Evolutionary conservation across 345 rosid genomes (phyloP), one percentile per base, ranked within the genome.

Genomic region (Hibiscus mutabilis): DNA sequence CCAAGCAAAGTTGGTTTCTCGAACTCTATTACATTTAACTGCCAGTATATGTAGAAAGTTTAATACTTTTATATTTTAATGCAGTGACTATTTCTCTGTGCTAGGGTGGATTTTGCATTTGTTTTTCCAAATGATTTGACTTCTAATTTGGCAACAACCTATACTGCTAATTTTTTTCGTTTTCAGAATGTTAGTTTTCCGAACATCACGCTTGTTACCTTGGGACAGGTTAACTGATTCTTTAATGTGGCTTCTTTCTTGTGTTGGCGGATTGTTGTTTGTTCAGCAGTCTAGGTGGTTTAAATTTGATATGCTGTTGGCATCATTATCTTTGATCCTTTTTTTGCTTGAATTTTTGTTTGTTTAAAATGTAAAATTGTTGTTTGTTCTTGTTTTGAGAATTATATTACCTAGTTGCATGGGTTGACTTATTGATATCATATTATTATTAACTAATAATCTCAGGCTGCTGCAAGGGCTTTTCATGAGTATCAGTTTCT

Each of bases 401-500:
- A 37, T 37, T 37, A 8, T 37, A 37, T 37, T 37, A 37, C 42
- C 42, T 7, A 37, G 42, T 37, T 8, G 11, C 11, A 66, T 73
- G 3, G 59, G 8, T 65, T 66, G 16, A 3, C 27, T 53, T 75
- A 19, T 24, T 18, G 40, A 63, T 52, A 60, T 69, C 71, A 10
- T 72, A 24, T 47, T 6, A 6, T 10, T 1, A 2, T 37, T 37
- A 11, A 37, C 42, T 14, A 42, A 55, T 52, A 37, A 10, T 52
- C 62, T 31, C 86, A 88, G 89, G 87, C 85, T 75, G 78, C 81
- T 73, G 59, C 66, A 47, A 84, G 86, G 79, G 82, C 82, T 75
- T 76, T 80, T 74, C 89, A 86, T 69, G 94, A 87, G 67, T 84
- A 92, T 74, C 93, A 83, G 69, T 81, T 86, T 82, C 75, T 87